These are phyloP conservation scores for Maudiozyma turicensis DNA, from an alignment of 805 yeast genomes.

Conservation along the genomic window DNA sequence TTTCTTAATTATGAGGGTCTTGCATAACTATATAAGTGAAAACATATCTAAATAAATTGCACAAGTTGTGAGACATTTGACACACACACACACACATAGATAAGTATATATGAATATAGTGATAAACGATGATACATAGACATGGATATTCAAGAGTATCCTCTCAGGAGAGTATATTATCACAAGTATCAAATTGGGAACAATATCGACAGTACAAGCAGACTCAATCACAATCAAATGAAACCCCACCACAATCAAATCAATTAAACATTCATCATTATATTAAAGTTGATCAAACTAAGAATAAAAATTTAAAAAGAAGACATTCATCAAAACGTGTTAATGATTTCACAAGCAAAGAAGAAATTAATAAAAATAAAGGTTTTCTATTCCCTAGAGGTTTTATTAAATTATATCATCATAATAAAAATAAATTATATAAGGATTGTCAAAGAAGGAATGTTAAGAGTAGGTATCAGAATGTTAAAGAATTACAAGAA, in stretches of 20 bases:
- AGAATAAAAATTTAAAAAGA: background rate
- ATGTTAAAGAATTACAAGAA: constrained; percentile 15
- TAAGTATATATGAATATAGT: background rate
- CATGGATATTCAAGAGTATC: background rate
- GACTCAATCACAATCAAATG: background rate
- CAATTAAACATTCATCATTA: background rate
- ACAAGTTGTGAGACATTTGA: background rate
- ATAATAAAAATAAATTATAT: background rate
- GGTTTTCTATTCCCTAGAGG: background rate
- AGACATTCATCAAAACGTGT: background rate
- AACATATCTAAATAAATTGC: too few species aligned
- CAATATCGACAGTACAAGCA: background rate
- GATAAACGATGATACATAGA: background rate
- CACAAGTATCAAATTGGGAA: constrained; percentile 1
- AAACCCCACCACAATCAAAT: background rate
- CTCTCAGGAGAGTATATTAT: background rate
- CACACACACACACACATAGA: too few species aligned
- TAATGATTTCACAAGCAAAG: background rate
- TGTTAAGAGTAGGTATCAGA: constrained; percentile 1
- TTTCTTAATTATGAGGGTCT: too few species aligned
- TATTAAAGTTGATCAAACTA: background rate
- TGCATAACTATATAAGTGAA: background rate
- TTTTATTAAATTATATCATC: background rate
- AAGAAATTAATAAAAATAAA: background rate
- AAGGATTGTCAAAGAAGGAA: background rate